Conservation (phyloP, 176 grass and related monocot species). For the Hsuehochloa calcarea region DNA sequence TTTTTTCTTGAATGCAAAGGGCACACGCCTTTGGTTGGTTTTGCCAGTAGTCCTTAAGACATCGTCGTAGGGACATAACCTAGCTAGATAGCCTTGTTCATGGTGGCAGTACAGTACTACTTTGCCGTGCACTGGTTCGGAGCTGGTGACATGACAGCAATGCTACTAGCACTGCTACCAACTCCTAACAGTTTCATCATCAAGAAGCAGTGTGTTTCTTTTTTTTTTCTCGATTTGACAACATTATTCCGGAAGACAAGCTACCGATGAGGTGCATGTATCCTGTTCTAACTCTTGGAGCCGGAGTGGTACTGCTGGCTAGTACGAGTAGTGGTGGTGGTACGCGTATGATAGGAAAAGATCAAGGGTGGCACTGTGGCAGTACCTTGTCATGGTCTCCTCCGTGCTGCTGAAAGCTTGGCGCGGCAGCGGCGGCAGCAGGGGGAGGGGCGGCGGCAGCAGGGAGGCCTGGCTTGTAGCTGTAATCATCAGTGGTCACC, state of each 20-base stretch:
- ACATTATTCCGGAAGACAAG: conserved; percentile 44
- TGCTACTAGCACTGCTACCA: neutral
- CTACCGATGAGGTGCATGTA: neutral
- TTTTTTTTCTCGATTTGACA: conserved; percentile 40
- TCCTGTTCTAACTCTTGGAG: neutral
- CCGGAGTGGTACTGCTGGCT: neutral
- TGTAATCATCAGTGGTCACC: conserved; percentile 71
- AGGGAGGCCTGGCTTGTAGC: conserved; percentile 53
- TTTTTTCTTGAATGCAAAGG: conserved; percentile 5
- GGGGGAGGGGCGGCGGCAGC: conserved; percentile 16
- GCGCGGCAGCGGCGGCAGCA: conserved; percentile 28
- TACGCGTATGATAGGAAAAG: conserved; percentile 33
- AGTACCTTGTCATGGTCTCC: conserved; percentile 65
- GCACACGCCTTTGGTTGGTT: conserved; percentile 15
- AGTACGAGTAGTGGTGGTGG: neutral
- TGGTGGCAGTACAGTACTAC: neutral
- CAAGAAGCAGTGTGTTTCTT: neutral
- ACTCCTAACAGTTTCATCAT: conserved; percentile 22
- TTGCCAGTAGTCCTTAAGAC: conserved; percentile 3
- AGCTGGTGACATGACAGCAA: conserved; percentile 20
- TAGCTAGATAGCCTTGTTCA: neutral
- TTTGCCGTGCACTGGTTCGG: neutral
- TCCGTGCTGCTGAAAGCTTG: conserved; percentile 49
- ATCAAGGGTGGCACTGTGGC: neutral
- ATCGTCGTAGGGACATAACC: conserved; percentile 6